phyloP scores from a whole-genome alignment of 495 filamentous ascomycete genomes.

The Antarctomyces pellizariae region DNA sequence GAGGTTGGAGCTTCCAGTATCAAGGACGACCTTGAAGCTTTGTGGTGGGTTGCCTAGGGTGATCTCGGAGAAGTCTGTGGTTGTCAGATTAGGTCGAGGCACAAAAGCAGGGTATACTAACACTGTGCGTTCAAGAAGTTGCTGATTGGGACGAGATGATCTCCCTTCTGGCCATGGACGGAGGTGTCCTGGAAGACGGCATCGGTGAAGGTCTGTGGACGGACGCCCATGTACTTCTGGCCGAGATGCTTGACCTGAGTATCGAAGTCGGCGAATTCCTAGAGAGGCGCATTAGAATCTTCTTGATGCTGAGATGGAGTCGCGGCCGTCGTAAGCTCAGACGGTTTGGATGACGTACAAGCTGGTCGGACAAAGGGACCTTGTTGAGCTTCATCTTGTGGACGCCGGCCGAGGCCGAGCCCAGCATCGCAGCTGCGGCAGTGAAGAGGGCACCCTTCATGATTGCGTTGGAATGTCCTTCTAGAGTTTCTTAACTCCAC shows the following conservation, averaged over 20 bases:
- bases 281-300: not conserved
- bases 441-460: conserved; percentile 66
- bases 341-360: conserved; percentile 32
- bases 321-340: too few relatives aligned
- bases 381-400: conserved; percentile 97
- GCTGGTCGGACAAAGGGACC: conserved; percentile 74
- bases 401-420: conserved; percentile 57
- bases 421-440: conserved; percentile 56
- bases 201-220: conserved; percentile 40
- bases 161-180: conserved; percentile 32
- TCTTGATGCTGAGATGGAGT: too few relatives aligned
- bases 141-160: conserved; percentile 69
- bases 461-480: conserved; percentile 14
- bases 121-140: conserved; percentile 99
- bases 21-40: conserved; percentile 92
- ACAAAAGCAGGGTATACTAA: conserved; percentile 21
- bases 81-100: conserved; percentile 10
- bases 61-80: conserved; percentile 86
- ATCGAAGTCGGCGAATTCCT: conserved; percentile 60
- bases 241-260: conserved; percentile 59
- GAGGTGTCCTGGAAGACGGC: conserved; percentile 58
- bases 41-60: conserved; percentile 80
- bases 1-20: conserved; percentile 96
- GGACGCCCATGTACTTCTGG: conserved; percentile 84
- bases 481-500: too few relatives aligned